Conservation (phyloP, 495 filamentous ascomycete species). For the Penicillium lagena region DNA sequence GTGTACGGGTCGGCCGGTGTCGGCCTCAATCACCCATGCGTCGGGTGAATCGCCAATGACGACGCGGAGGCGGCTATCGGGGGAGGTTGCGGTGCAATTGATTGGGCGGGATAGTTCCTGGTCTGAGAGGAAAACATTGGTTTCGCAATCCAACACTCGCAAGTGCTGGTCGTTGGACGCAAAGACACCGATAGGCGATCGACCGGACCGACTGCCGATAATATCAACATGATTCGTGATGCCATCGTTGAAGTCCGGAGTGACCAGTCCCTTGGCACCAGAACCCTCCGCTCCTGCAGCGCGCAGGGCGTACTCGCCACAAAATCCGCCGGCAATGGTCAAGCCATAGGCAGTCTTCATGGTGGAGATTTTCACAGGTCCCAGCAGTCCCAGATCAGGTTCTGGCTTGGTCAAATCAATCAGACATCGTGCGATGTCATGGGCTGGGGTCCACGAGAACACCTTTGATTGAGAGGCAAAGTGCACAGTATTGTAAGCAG, state of each 20-base stretch:
- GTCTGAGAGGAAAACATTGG: constrained; percentile 56
- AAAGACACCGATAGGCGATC: constrained; percentile 64
- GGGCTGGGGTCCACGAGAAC: constrained; percentile 33
- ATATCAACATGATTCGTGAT: constrained; percentile 88
- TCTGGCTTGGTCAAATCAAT: constrained; percentile 57
- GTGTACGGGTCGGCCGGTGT: constrained; percentile 49
- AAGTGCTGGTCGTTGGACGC: constrained; percentile 77
- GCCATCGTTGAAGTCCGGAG: constrained; percentile 44
- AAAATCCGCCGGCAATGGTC: constrained; percentile 73
- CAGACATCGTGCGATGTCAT: constrained; percentile 36
- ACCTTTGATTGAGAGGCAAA: constrained; percentile 63
- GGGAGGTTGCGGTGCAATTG: constrained; percentile 79
- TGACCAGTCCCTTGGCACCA: constrained; percentile 51
- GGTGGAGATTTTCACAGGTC: constrained; percentile 58
- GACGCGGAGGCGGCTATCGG: constrained; percentile 72
- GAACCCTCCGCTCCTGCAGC: constrained; percentile 50
- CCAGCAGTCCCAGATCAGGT: constrained; percentile 30
- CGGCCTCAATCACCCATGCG: constrained; percentile 57
- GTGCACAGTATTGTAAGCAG: constrained; percentile 68
- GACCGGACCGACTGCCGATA: constrained; percentile 51
- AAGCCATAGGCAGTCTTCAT: constrained; percentile 60
- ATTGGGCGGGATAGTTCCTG: constrained; percentile 60
- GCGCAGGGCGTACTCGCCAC: constrained; percentile 73
- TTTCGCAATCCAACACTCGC: constrained; percentile 66
- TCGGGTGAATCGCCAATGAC: constrained; percentile 63